A percentile compares a stretch with the other conserved stretches of the same genome.
Evolutionary conservation across 139 green algal genomes (phyloP).

Genomic region (Chlorella sp.): DNA sequence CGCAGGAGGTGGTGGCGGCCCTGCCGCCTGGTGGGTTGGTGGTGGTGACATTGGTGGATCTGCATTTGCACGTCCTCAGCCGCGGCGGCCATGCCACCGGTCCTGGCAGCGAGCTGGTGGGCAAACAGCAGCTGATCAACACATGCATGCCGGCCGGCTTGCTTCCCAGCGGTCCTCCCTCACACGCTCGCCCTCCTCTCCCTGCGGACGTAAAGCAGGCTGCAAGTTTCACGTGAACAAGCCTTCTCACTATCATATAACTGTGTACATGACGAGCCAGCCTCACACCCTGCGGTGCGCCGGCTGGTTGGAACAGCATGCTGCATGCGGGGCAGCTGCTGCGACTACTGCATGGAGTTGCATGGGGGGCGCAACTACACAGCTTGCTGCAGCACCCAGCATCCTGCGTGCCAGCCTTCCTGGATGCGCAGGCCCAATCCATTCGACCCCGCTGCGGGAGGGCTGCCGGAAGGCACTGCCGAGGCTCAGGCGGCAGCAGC

Average conservation of each 20-base stretch:
- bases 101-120: too few relatives aligned
- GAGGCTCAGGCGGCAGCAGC: slow-evolving; percentile 9
- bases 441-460: slow-evolving; percentile 24
- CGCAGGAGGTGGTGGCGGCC: slow-evolving; percentile 27
- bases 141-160: too few relatives aligned
- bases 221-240: slow-evolving; percentile 43
- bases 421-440: slow-evolving; percentile 30
- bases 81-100: too few relatives aligned
- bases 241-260: slow-evolving; percentile 55
- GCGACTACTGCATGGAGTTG: too few relatives aligned
- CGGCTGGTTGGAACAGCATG: too few relatives aligned
- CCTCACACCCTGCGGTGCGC: slow-evolving; percentile 37
- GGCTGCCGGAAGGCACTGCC: slow-evolving; percentile 6
- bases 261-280: slow-evolving; percentile 57
- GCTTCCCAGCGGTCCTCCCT: too few relatives aligned
- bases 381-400: neutral
- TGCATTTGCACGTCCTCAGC: too few relatives aligned
- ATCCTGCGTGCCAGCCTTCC: neutral
- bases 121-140: too few relatives aligned
- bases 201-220: too few relatives aligned
- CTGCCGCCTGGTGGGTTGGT: slow-evolving; percentile 15
- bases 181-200: too few relatives aligned
- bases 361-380: too few relatives aligned
- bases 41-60: neutral
- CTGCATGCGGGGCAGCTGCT: too few relatives aligned